Conservation (phyloP, 306 rosid species). For the Acacia crassicarpa region DNA sequence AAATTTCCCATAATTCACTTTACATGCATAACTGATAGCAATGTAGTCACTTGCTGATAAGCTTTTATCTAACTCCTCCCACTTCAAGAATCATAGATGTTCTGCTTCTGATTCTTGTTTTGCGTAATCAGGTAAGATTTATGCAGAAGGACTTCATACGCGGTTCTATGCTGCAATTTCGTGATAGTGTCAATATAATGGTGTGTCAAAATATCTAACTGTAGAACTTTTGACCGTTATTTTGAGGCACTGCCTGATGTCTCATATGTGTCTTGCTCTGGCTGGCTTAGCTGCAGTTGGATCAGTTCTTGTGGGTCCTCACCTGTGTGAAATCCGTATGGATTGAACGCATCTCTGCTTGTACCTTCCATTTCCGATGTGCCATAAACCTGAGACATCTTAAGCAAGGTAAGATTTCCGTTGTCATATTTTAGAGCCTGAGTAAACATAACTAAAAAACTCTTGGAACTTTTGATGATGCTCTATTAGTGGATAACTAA, state of each 20-base stretch:
- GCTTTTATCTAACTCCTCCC: constrained; percentile 22
- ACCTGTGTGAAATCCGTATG: constrained; percentile 32
- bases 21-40: constrained; percentile 1
- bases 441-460: constrained; percentile 16
- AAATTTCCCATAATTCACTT: constrained; percentile 8
- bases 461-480: constrained; percentile 22
- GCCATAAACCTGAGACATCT: constrained; percentile 47
- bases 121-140: constrained; percentile 15
- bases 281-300: constrained; percentile 58
- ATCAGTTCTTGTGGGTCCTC: constrained; percentile 39
- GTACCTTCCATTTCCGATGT: constrained; percentile 25
- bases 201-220: constrained; percentile 1
- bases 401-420: constrained; percentile 20
- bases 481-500: constrained; percentile 12
- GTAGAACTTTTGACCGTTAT: constrained; percentile 26
- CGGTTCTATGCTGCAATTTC: constrained; percentile 27
- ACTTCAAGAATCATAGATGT: constrained; percentile 21
- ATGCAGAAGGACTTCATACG: background rate
- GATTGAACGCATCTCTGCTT: constrained; percentile 38
- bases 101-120: constrained; percentile 31
- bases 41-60: constrained; percentile 12
- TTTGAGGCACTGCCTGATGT: constrained; percentile 40
- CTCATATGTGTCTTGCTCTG: constrained; percentile 45
- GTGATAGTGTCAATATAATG: constrained; percentile 14
- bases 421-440: constrained; percentile 24